Conservation (phyloP, 129 eudicot species). For the Dittrichia graveolens region DNA sequence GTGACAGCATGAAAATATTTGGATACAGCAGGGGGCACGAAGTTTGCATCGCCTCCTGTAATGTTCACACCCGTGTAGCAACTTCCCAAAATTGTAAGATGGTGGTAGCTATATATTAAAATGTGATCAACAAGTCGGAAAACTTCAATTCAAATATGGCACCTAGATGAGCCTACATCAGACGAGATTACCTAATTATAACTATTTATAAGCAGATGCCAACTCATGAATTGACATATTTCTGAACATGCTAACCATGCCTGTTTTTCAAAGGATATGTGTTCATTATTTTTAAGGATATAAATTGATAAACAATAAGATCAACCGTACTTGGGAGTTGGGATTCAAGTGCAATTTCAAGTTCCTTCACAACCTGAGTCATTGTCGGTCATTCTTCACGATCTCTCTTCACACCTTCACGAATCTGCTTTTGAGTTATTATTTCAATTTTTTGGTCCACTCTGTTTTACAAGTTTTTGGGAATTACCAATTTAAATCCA, state of each 20-base stretch:
- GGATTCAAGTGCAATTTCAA: conserved; percentile 10
- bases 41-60: conserved; percentile 76
- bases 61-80: conserved; percentile 56
- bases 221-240: too few species aligned
- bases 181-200: too few species aligned
- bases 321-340: conserved; percentile 15
- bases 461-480: too few species aligned
- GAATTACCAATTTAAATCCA: too few species aligned
- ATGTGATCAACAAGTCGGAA: background rate
- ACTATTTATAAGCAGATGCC: too few species aligned
- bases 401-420: background rate
- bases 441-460: too few species aligned
- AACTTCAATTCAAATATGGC: too few species aligned
- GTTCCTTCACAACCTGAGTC: conserved; percentile 10
- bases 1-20: conserved; percentile 68
- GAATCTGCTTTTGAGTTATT: background rate
- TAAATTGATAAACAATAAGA: background rate
- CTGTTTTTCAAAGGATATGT: background rate
- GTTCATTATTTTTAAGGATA: background rate
- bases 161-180: too few species aligned
- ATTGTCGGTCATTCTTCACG: conserved; percentile 13
- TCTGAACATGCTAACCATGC: background rate
- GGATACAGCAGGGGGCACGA: conserved; percentile 69
- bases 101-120: background rate
- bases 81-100: background rate